Percentiles rank a stretch among this genome's conserved stretches.
Conservation (phyloP, 2,329 filamentous ascomycete species). For the Biscogniauxia mediterranea region DNA sequence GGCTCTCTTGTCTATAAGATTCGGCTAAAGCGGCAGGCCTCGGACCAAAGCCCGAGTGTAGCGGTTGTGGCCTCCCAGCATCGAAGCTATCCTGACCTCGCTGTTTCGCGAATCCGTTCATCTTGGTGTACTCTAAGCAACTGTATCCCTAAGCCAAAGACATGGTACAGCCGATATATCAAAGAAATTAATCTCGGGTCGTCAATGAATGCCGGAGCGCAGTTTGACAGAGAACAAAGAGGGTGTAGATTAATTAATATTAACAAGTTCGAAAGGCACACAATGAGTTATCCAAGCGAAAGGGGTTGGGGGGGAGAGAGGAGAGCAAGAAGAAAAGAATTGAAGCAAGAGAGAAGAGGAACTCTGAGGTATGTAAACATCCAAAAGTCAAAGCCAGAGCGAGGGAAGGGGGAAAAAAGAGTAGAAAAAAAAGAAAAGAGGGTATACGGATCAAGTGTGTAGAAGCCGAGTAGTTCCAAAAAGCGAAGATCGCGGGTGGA, state of each 20-base stretch:
- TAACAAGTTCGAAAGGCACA: neutral
- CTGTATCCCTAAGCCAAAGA: constrained; percentile 22
- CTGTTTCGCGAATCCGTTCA: constrained; percentile 26
- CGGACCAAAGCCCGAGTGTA: constrained; percentile 35
- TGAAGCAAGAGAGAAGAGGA: neutral
- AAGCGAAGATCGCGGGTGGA: neutral
- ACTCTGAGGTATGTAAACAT: no score
- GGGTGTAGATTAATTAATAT: neutral
- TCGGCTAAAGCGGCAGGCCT: constrained; percentile 53
- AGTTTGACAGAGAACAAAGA: neutral
- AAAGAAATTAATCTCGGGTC: neutral
- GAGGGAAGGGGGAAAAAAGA: neutral
- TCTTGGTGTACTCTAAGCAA: constrained; percentile 24
- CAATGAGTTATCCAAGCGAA: neutral
- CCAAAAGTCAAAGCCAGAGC: no score
- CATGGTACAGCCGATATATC: constrained; percentile 23
- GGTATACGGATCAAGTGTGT: neutral
- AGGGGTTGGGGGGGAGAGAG: neutral
- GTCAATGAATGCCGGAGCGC: neutral
- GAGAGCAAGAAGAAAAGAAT: neutral
- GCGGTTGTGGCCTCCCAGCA: constrained; percentile 17
- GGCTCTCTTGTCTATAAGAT: constrained; percentile 56
- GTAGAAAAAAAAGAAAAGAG: neutral
- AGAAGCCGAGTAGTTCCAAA: neutral
- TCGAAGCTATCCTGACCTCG: constrained; percentile 26